A percentile compares a stretch with the other conserved stretches of the same genome.
phyloP scores from a whole-genome alignment of 768 basidiomycete species.

The Leccinum arenicola region DNA sequence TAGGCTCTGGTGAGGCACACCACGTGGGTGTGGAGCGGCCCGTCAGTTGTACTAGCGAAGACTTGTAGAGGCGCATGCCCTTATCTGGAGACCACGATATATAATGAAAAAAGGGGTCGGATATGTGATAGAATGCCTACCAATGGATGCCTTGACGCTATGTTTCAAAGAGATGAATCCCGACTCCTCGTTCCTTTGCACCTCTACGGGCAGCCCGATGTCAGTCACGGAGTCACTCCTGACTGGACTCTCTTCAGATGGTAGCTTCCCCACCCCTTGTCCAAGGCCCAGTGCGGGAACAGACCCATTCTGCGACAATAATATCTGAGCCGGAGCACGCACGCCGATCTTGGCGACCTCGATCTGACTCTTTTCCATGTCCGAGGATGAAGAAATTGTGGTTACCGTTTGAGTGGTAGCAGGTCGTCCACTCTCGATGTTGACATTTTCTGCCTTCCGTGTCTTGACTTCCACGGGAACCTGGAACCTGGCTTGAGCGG shows the following conservation, averaged over 20 bases:
- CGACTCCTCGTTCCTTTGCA: conserved; percentile 32
- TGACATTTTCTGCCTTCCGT: neutral
- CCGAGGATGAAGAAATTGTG: conserved; percentile 17
- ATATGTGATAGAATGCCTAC: conserved; percentile 36
- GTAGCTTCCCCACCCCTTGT: conserved; percentile 10
- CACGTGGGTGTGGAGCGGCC: conserved; percentile 27
- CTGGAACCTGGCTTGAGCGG: conserved; percentile 7
- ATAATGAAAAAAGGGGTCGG: neutral
- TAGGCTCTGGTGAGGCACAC: conserved; percentile 29
- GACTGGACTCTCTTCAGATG: conserved; percentile 4
- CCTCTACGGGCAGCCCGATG: conserved; percentile 26
- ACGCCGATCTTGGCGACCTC: conserved; percentile 31
- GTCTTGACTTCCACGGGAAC: neutral
- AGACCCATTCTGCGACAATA: conserved; percentile 26
- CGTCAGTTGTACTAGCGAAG: conserved; percentile 47
- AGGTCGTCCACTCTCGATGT: conserved; percentile 5
- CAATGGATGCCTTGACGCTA: conserved; percentile 71
- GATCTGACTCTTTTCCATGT: conserved; percentile 27
- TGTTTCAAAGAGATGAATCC: conserved; percentile 57
- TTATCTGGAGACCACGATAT: conserved; percentile 46
- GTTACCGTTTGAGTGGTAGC: conserved; percentile 12
- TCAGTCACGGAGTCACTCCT: conserved; percentile 18
- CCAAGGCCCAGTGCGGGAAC: conserved; percentile 13
- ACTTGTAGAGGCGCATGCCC: conserved; percentile 65
- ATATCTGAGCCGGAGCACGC: conserved; percentile 28